Evolutionary conservation across 1,284 basidiomycete genomes (phyloP).

Genomic region (Takashimella koratensis): DNA sequence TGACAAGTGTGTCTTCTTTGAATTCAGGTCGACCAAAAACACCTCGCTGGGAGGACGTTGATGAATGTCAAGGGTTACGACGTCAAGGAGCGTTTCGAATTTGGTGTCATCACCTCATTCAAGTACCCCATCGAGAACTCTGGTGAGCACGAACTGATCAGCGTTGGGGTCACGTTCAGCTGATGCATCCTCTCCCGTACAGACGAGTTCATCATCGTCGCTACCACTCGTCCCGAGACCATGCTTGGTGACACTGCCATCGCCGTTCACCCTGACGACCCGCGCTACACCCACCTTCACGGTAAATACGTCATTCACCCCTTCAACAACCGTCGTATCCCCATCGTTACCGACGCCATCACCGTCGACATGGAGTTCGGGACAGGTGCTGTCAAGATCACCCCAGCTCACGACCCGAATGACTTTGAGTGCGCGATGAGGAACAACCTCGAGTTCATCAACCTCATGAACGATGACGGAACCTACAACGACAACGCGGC

Average conservation of each 20-base stretch:
- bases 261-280: constrained; percentile 91
- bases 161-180: too few species aligned
- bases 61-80: constrained; percentile 94
- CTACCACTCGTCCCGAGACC: constrained; percentile 97
- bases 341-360: constrained; percentile 82
- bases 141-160: constrained; percentile 50
- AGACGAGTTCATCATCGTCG: constrained; percentile 91
- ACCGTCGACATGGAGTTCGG: constrained; percentile 94
- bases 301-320: constrained; percentile 91
- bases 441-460: constrained; percentile 90
- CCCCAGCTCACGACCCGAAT: constrained; percentile 97
- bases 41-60: constrained; percentile 81
- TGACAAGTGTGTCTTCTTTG: background rate
- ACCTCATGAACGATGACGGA: constrained; percentile 94
- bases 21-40: constrained; percentile 82
- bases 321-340: constrained; percentile 80
- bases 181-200: too few species aligned
- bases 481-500: constrained; percentile 93
- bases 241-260: constrained; percentile 98
- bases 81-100: constrained; percentile 90
- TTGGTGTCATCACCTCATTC: constrained; percentile 94
- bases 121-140: constrained; percentile 86
- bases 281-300: constrained; percentile 92
- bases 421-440: constrained; percentile 93
- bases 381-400: constrained; percentile 99